A percentile compares a stretch with the other conserved stretches of the same genome.
These are phyloP conservation scores for Breviolum minutum DNA, from an alignment of 73 alveolate genomes.

Conservation along the genomic window DNA sequence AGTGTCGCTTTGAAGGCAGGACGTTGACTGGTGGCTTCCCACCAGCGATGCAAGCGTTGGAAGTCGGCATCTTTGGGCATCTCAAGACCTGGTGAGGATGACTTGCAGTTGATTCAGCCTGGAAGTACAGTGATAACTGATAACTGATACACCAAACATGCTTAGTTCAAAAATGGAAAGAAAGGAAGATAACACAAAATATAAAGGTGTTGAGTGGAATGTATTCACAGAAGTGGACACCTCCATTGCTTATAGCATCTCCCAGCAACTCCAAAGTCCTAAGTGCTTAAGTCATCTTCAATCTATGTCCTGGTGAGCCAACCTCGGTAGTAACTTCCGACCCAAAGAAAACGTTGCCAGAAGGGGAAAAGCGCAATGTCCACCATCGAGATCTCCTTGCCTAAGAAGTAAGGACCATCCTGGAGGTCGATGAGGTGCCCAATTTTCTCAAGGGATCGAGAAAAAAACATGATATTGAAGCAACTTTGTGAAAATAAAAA, in stretches of 20 bases:
- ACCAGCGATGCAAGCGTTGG: conserved; percentile 45
- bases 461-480: no score
- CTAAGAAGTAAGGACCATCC: conserved; percentile 85
- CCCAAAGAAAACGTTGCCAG: conserved; percentile 93
- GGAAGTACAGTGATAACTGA: not conserved
- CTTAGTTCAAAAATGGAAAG: not conserved
- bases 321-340: conserved; percentile 88
- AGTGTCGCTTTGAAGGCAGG: conserved; percentile 32
- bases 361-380: conserved; percentile 81
- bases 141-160: not conserved
- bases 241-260: not conserved
- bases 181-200: not conserved
- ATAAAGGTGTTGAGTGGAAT: no score
- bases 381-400: conserved; percentile 80
- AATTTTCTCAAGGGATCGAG: no score
- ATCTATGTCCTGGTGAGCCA: not conserved
- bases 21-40: conserved; percentile 11
- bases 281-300: not conserved
- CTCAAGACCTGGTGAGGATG: conserved; percentile 18
- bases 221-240: no score
- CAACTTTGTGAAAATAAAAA: not conserved
- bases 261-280: not conserved
- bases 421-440: not conserved
- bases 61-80: conserved; percentile 65
- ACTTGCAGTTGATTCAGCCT: not conserved